Percentiles rank a stretch among this genome's conserved stretches.
phyloP scores from a whole-genome alignment of 176 grass and related monocot species.

The Eremochloa ophiuroides region DNA sequence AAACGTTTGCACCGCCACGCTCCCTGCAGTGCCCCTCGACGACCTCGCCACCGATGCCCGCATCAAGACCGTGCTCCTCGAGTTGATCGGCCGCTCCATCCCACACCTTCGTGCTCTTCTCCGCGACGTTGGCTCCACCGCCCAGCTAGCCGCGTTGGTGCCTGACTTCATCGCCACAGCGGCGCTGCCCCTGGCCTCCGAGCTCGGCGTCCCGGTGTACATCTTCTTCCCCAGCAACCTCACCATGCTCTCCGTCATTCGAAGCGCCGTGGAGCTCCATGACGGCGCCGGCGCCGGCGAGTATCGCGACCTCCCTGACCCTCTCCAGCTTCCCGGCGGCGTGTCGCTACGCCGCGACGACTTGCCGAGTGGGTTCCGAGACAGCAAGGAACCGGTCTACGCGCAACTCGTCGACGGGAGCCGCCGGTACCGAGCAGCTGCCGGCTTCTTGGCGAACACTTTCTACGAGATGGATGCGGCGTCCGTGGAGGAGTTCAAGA shows the following conservation, averaged over 20 bases:
- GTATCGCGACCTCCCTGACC: slow-evolving; percentile 26
- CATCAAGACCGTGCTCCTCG: background rate
- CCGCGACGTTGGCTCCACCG: background rate
- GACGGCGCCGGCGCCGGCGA: slow-evolving; percentile 17
- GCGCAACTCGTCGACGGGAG: background rate
- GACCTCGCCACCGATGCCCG: slow-evolving; percentile 25
- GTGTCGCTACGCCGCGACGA: slow-evolving; percentile 19
- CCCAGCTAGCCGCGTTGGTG: slow-evolving; percentile 31
- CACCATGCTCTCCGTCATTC: slow-evolving; percentile 8
- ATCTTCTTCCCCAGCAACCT: slow-evolving; percentile 39
- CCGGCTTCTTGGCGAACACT: slow-evolving; percentile 35
- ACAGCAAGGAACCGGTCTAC: background rate
- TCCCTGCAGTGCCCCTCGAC: slow-evolving; percentile 38
- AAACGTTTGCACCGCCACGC: slow-evolving; percentile 6
- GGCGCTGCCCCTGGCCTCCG: slow-evolving; percentile 28
- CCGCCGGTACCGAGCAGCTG: slow-evolving; percentile 10
- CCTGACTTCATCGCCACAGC: slow-evolving; percentile 32
- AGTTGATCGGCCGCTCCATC: slow-evolving; percentile 11
- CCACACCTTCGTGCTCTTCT: slow-evolving; percentile 22
- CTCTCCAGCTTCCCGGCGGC: slow-evolving; percentile 34
- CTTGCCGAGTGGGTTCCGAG: background rate
- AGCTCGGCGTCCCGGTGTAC: slow-evolving; percentile 45
- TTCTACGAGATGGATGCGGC: slow-evolving; percentile 37
- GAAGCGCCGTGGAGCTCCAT: slow-evolving; percentile 9
- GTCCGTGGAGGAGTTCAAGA: background rate